Conservation (phyloP, 192 early-diverging fungal genomes). For the Jimgerdemannia flammicorona region DNA sequence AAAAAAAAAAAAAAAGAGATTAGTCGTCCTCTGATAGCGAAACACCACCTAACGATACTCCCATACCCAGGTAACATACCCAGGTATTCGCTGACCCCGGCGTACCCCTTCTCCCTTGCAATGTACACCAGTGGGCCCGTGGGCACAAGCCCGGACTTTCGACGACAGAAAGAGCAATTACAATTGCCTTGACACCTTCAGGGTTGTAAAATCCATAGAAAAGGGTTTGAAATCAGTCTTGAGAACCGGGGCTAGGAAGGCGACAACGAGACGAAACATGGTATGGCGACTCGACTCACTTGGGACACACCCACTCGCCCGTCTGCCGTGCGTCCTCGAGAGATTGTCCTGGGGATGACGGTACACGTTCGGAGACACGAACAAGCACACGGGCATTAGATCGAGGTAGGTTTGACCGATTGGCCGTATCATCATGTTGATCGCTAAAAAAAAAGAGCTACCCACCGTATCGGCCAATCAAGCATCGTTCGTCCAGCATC, state of each 20-base stretch:
- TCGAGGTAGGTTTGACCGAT: no score
- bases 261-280: no score
- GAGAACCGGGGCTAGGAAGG: no score
- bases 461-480: slow-evolving; percentile 15
- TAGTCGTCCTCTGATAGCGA: no score
- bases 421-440: background rate
- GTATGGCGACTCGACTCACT: no score
- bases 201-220: no score
- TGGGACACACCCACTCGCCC: slow-evolving; percentile 23
- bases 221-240: no score
- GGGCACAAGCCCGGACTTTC: slow-evolving; percentile 19
- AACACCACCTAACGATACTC: no score
- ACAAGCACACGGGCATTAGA: no score
- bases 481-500: slow-evolving; percentile 27
- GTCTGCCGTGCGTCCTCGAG: slow-evolving; percentile 19
- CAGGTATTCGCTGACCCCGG: slow-evolving; percentile 21
- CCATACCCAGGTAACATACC: slow-evolving; percentile 15
- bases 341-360: slow-evolving; percentile 10
- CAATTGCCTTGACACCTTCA: slow-evolving; percentile 21
- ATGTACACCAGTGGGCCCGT: slow-evolving; percentile 16
- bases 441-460: background rate
- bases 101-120: slow-evolving; percentile 10
- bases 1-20: no score
- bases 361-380: no score
- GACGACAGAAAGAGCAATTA: slow-evolving; percentile 25